Evolutionary conservation across 1,284 basidiomycete genomes (phyloP).

Genomic region (Ganoderma leucocontextum): DNA sequence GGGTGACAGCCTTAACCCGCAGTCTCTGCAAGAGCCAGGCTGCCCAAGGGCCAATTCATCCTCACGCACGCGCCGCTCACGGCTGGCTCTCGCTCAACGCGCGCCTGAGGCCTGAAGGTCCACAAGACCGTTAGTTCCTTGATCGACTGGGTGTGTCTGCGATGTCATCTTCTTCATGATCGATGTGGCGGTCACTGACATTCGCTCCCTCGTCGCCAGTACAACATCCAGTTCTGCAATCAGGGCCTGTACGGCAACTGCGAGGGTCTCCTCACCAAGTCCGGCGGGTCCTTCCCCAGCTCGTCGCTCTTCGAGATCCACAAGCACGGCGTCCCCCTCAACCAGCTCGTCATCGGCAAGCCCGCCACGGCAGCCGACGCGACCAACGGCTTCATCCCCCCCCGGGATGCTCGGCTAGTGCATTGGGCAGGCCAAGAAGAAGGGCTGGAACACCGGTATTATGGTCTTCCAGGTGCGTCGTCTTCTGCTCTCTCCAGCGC

Average conservation of each 20-base stretch:
- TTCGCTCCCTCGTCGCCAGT: constrained; percentile 38
- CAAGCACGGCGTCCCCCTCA: constrained; percentile 56
- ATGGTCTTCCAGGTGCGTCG: constrained; percentile 27
- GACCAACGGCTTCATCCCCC: constrained; percentile 61
- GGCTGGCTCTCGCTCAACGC: constrained; percentile 59
- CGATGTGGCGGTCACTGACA: background rate
- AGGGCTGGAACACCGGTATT: constrained; percentile 60
- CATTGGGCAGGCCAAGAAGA: constrained; percentile 56
- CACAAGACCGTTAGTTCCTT: constrained; percentile 59
- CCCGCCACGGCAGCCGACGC: constrained; percentile 53
- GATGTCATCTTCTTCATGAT: background rate
- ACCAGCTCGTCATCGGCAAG: constrained; percentile 67
- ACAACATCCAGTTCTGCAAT: constrained; percentile 67
- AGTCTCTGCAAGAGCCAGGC: constrained; percentile 42
- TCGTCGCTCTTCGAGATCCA: constrained; percentile 65
- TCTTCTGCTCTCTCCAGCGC: background rate
- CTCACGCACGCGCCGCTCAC: constrained; percentile 54
- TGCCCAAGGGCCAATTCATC: constrained; percentile 46
- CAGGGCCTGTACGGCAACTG: constrained; percentile 58
- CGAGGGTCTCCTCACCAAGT: constrained; percentile 54
- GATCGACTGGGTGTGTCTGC: constrained; percentile 45
- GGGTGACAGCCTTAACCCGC: constrained; percentile 54
- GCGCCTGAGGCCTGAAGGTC: constrained; percentile 66
- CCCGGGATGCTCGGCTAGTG: constrained; percentile 63
- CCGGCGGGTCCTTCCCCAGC: constrained; percentile 26